These are phyloP conservation scores for Blepharisma stoltei DNA, from an alignment of 73 alveolate species.

Conservation along the genomic window DNA sequence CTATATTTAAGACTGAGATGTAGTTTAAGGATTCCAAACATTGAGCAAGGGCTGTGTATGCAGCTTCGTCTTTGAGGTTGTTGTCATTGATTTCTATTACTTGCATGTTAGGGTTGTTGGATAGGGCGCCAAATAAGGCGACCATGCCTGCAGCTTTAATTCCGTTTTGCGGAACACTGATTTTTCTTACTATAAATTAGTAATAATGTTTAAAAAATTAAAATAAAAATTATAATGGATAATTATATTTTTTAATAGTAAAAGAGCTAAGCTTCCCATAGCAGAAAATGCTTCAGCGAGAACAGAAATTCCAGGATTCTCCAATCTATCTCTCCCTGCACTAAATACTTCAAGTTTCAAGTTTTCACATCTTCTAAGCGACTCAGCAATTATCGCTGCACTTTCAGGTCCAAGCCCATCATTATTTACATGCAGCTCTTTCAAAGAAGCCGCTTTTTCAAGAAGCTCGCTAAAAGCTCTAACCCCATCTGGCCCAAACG, in stretches of 20 bases:
- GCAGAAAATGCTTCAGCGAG: constrained; percentile 63
- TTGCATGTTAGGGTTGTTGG: constrained; percentile 54
- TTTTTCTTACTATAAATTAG: no score
- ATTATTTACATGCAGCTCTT: constrained; percentile 75
- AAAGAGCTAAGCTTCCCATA: constrained; percentile 65
- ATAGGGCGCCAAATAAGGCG: constrained; percentile 58
- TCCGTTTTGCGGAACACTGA: constrained; percentile 84
- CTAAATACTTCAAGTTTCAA: constrained; percentile 64
- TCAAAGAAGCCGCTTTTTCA: constrained; percentile 49
- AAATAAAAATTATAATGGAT: no score
- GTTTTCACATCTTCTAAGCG: constrained; percentile 58
- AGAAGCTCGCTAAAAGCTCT: constrained; percentile 76
- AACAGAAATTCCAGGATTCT: constrained; percentile 77
- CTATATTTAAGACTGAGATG: constrained; percentile 60
- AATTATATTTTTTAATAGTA: no score
- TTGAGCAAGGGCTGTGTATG: constrained; percentile 45
- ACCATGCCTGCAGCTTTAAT: constrained; percentile 81
- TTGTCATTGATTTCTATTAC: constrained; percentile 73
- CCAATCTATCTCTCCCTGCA: constrained; percentile 85
- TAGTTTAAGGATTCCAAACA: constrained; percentile 41
- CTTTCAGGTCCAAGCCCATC: constrained; percentile 95
- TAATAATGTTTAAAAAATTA: no score
- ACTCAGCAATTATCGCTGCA: constrained; percentile 73
- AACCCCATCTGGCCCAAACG: constrained; percentile 92
- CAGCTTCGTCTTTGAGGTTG: constrained; percentile 69